Evolutionary conservation across 23 red algal species (phyloP).

Genomic region (Chondrus crispus): DNA sequence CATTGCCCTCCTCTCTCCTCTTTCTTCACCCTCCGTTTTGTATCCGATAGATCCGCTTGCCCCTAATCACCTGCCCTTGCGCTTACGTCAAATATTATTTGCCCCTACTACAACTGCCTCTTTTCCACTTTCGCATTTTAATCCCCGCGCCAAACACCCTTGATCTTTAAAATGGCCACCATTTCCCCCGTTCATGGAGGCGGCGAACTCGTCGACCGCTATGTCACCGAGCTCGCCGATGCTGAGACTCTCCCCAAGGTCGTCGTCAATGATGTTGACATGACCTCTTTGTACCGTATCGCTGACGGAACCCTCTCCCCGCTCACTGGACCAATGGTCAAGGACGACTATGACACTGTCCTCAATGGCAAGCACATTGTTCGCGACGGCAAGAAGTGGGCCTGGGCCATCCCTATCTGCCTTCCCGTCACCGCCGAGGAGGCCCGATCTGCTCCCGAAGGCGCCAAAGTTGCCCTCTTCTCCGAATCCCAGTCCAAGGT

Average conservation of each 20-base stretch:
- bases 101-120: too few relatives aligned
- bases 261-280: slow-evolving; percentile 76
- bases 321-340: slow-evolving; percentile 91
- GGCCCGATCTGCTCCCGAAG: slow-evolving; percentile 42
- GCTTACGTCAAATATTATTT: too few relatives aligned
- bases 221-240: slow-evolving; percentile 61
- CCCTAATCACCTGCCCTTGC: too few relatives aligned
- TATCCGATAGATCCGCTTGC: too few relatives aligned
- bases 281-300: slow-evolving; percentile 88
- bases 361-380: slow-evolving; percentile 65
- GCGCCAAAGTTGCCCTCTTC: slow-evolving; percentile 67
- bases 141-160: too few relatives aligned
- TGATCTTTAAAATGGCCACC: slow-evolving; percentile 36
- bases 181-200: slow-evolving; percentile 87
- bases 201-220: slow-evolving; percentile 70
- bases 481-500: slow-evolving; percentile 45
- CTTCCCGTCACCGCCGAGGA: slow-evolving; percentile 82
- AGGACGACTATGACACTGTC: slow-evolving; percentile 82
- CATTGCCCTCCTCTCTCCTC: too few relatives aligned
- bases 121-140: too few relatives aligned
- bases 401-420: slow-evolving; percentile 92
- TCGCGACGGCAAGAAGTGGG: slow-evolving; percentile 53
- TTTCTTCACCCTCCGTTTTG: too few relatives aligned
- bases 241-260: slow-evolving; percentile 69
- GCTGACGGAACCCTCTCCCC: slow-evolving; percentile 94